phyloP scores from a whole-genome alignment of 345 rosid species.

The Pistacia atlantica region DNA sequence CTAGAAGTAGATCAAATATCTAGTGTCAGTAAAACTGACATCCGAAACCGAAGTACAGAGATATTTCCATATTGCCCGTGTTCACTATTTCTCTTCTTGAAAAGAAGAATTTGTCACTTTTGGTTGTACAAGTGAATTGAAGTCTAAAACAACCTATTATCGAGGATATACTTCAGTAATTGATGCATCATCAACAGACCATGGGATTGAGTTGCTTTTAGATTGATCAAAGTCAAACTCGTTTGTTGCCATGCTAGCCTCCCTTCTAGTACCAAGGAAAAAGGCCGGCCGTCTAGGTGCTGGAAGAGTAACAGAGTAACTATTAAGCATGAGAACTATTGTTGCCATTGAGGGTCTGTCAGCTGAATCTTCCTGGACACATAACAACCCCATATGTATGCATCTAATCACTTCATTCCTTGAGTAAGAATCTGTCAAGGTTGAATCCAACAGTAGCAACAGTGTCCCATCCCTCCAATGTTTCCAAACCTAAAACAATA shows the following conservation, averaged over 20 bases:
- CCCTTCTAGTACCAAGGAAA: constrained; percentile 4
- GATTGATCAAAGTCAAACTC: constrained; percentile 15
- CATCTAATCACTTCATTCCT: constrained; percentile 29
- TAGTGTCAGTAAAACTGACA: too few relatives aligned
- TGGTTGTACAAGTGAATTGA: too few relatives aligned
- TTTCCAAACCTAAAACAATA: constrained; percentile 31
- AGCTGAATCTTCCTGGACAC: constrained; percentile 36
- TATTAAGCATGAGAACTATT: constrained; percentile 33
- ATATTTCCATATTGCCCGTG: too few relatives aligned
- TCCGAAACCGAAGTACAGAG: too few relatives aligned
- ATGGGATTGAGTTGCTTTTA: constrained; percentile 20
- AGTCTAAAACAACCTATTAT: constrained; percentile 3
- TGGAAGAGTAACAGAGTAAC: constrained; percentile 26
- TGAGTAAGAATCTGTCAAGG: constrained; percentile 17
- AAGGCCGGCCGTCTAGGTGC: constrained; percentile 25
- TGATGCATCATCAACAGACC: constrained; percentile 36
- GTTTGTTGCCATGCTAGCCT: neutral
- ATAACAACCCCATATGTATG: constrained; percentile 35
- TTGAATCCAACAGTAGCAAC: constrained; percentile 20
- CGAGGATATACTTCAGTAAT: constrained; percentile 45
- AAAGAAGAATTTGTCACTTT: too few relatives aligned
- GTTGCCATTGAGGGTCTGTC: constrained; percentile 42
- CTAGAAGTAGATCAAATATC: too few relatives aligned
- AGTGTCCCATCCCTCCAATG: constrained; percentile 28
- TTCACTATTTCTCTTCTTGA: too few relatives aligned